These are phyloP conservation scores for Leishmania amazonensis DNA, from an alignment of 208 protist genomes.

Conservation along the genomic window DNA sequence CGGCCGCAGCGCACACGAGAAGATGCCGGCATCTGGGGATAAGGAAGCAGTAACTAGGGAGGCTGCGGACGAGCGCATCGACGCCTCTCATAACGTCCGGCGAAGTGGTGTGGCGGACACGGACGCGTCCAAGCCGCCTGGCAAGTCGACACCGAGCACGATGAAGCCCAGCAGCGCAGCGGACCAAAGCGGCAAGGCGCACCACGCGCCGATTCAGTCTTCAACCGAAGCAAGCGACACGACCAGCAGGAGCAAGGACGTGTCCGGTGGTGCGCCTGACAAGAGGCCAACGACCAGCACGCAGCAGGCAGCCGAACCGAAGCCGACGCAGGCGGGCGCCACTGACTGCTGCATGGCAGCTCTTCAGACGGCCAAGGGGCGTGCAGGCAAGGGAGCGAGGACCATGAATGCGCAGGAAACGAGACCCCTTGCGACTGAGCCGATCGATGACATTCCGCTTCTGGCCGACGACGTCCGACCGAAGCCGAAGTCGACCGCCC, in stretches of 20 bases:
- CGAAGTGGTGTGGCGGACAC: not conserved
- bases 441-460: slow-evolving; percentile 31
- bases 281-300: not conserved
- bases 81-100: not conserved
- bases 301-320: not conserved
- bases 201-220: not conserved
- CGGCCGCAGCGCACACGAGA: not conserved
- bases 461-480: slow-evolving; percentile 26
- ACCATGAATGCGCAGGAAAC: not conserved
- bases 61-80: not conserved
- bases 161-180: not conserved
- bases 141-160: not conserved
- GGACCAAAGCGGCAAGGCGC: not conserved
- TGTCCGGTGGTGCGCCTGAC: not conserved
- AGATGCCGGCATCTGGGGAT: slow-evolving; percentile 5
- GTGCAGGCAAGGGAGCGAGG: not conserved
- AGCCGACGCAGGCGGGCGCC: not conserved
- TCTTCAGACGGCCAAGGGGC: not conserved
- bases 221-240: not conserved
- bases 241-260: not conserved
- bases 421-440: slow-evolving; percentile 2
- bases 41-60: not conserved
- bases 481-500: slow-evolving; percentile 7
- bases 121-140: not conserved
- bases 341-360: not conserved